phyloP scores from a whole-genome alignment of 2,329 filamentous ascomycete genomes.

The Venturiaceae sp. region DNA sequence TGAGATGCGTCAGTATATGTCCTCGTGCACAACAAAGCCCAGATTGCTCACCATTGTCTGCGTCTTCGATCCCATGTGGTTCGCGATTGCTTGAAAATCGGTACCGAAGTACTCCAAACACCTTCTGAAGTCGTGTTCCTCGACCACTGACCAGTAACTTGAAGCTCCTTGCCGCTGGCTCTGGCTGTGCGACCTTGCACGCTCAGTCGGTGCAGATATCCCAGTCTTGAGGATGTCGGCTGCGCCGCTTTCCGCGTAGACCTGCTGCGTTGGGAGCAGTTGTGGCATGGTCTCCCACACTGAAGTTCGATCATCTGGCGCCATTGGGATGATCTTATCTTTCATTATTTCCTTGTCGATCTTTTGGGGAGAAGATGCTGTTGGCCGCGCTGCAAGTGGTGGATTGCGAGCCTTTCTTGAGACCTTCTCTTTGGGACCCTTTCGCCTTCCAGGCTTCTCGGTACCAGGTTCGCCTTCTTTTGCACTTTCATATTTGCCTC shows the following conservation, averaged over 20 bases:
- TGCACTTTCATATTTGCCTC: not conserved
- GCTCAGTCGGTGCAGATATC: not conserved
- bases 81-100: slow-evolving; percentile 66
- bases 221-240: not conserved
- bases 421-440: slow-evolving; percentile 18
- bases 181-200: slow-evolving; percentile 13
- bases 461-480: slow-evolving; percentile 11
- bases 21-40: not conserved
- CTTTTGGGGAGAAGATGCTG: slow-evolving; percentile 6
- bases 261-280: not conserved
- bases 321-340: slow-evolving; percentile 1
- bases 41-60: slow-evolving; percentile 62
- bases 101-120: slow-evolving; percentile 67
- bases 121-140: slow-evolving; percentile 66
- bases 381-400: slow-evolving; percentile 23
- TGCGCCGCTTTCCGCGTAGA: slow-evolving; percentile 1
- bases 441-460: slow-evolving; percentile 1
- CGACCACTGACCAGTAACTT: slow-evolving; percentile 82
- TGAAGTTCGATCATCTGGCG: not conserved
- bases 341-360: slow-evolving; percentile 5
- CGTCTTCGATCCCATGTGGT: slow-evolving; percentile 75
- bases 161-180: slow-evolving; percentile 48
- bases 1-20: slow-evolving; percentile 12
- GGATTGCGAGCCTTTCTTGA: slow-evolving; percentile 26
- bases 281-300: not conserved